Base-by-base conservation (phyloP, 2,329 filamentous ascomycete genomes). In the Cladosporium austrohemisphaericum region DNA sequence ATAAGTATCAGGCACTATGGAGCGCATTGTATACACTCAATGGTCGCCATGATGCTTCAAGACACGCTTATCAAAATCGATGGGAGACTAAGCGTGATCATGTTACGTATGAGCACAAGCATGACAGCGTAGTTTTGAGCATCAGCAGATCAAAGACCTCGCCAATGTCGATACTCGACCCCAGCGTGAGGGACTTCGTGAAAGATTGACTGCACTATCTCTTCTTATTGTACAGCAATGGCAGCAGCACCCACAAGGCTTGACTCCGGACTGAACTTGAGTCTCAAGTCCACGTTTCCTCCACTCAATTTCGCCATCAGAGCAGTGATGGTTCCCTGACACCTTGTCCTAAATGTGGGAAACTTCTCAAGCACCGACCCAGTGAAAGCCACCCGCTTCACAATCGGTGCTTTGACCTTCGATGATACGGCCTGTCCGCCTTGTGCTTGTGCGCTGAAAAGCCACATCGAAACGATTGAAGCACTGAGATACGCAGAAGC, bases 401-500 rank as follows among this genome's bases (percentile, higher is more conserved):
- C 14, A 13, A 11, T 13, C 11, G 14, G 29, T 13, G 11, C 4
- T 31, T 5, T 10, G 11, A 4, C 5, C 11, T 10, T 13, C 14
- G 11, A 5, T 13, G 29, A 5, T 31, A 5, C 11, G 5, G 29
- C 11, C 29, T 31, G 29, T 4, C 11, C 4, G 13, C 14, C 11
- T n/a, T 31, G 29, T 31, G 29, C 14, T 31, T 72, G 68, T 5
- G 55, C 56, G 49, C 76, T 72, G 13, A 84, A 65, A 9, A 67
- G 69, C 77, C 80, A 83, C 36, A 84, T 70, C 23, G 80, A 78
- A 60, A 84, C 79, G 22, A 84, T 77, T 3, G 78, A 79, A 1
- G 78, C 77, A 1, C 81, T 78, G 16, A 84, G 71, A 56, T 81
- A 83, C 1, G 76, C 79, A 1, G 80, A 76, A 5, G 81, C 80